Evolutionary conservation across 257 asterid species (phyloP), one percentile per base, ranked within the genome.

Genomic region (Fraxinus quadrangulata): DNA sequence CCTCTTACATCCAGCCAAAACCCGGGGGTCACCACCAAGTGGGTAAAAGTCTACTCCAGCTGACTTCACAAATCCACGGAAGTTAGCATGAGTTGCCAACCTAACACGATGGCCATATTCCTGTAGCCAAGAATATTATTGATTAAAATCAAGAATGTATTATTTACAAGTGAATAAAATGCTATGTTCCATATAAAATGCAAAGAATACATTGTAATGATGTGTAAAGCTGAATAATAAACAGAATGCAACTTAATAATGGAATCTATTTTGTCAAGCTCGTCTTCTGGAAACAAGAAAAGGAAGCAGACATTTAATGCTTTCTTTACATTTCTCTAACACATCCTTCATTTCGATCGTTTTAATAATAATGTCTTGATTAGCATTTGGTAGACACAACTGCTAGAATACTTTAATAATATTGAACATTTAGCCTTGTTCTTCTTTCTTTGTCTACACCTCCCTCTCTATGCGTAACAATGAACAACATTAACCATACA

Each of bases 1-100:
- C 85, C 88, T 82, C 99, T 96, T 93, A 96, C 99, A 96, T 92
- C 96, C 99, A 76, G 99, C 92, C 91, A 96, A 88, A 78, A 96
- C 86, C 78, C 97, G 94, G 81, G 99, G 98, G 81, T 96, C 99
- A 5, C 99, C 99, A 19, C 99, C 99, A 73, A 96, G 88, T 6
- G 99, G 97, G 81, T 85, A 93, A 83, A 93, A 96, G 68, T 90
- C 97, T 23, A 96, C 88, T 70, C 97, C 97, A 69, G 93, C 97
- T 24, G 96, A 88, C 88, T 91, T 93, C 71, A 96, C 97, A 81
- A 96, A 96, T 79, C 89, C 87, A 51, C 83, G 84, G 87, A 96
- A 96, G 84, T 93, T 96, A 39, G 89, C 86, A 85, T 96, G 98
- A 83, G 98, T 96, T 66, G 99, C 97, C 86, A 93, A 82, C 86